Percentiles rank a stretch among this genome's conserved stretches.
These are phyloP conservation scores for Breviolum minutum DNA, from an alignment of 73 alveolate genomes.

Conservation along the genomic window DNA sequence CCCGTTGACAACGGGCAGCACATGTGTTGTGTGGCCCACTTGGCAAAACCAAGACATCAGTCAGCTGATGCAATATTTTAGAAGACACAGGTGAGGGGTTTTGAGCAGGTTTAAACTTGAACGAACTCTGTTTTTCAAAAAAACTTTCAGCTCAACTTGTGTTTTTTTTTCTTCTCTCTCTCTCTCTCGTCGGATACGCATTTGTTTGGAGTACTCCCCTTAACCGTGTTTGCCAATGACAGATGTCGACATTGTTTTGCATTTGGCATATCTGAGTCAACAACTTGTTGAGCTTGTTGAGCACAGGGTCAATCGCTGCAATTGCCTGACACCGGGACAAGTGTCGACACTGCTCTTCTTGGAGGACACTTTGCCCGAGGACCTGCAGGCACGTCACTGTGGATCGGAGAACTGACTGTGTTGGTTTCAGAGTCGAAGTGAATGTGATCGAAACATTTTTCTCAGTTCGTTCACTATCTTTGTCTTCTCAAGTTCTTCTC, in stretches of 20 bases:
- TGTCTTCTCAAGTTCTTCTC: neutral
- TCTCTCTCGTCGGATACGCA: too few species aligned
- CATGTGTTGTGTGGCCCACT: conserved; percentile 50
- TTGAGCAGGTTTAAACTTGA: too few species aligned
- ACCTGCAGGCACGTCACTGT: neutral
- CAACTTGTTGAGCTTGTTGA: too few species aligned
- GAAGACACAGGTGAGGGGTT: neutral
- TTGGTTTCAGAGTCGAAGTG: neutral
- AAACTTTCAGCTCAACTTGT: too few species aligned
- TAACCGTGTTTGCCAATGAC: too few species aligned
- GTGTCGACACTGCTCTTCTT: neutral
- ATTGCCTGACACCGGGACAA: conserved; percentile 60
- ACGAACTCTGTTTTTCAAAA: too few species aligned
- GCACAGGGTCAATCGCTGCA: conserved; percentile 47
- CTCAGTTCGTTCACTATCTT: neutral
- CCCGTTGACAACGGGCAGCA: conserved; percentile 21
- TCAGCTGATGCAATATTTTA: conserved; percentile 21
- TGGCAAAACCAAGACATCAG: conserved; percentile 22
- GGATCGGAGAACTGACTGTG: neutral
- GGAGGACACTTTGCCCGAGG: conserved; percentile 8
- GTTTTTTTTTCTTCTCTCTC: too few species aligned
- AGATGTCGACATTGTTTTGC: too few species aligned
- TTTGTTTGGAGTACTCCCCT: too few species aligned
- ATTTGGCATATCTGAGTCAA: too few species aligned
- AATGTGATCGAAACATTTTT: neutral